These are phyloP conservation scores for Cyberlindnera sargentensis DNA, from an alignment of 805 yeast species.

Conservation along the genomic window DNA sequence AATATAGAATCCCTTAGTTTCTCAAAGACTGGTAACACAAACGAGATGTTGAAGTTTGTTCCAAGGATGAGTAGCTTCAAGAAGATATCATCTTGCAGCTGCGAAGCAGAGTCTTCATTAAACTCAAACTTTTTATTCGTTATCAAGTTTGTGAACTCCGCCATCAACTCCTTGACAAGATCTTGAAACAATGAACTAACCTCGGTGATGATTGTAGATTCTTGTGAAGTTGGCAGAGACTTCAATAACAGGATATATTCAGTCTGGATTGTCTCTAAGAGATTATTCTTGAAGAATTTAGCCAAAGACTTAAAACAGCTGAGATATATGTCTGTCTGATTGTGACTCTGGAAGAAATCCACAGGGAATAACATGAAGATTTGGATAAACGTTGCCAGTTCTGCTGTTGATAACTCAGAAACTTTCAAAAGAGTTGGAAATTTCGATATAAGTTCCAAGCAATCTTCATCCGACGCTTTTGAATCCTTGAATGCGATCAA, in stretches of 20 bases:
- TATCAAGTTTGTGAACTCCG: constrained; percentile 12
- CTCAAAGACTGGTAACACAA: constrained; percentile 6
- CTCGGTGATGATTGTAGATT: constrained; percentile 8
- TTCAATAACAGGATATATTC: constrained; percentile 10
- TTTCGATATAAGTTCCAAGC: constrained; percentile 7
- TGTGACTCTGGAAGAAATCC: constrained; percentile 18
- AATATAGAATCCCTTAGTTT: constrained; percentile 4
- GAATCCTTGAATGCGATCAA: constrained; percentile 6
- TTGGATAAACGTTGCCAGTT: constrained; percentile 11
- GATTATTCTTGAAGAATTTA: constrained; percentile 17
- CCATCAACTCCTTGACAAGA: constrained; percentile 9
- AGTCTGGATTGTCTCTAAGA: constrained; percentile 5
- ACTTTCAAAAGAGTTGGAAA: constrained; percentile 10
- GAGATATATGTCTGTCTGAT: constrained; percentile 11
- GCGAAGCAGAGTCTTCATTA: constrained; percentile 4
- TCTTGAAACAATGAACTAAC: constrained; percentile 5
- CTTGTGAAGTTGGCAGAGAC: background rate
- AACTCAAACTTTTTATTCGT: constrained; percentile 8
- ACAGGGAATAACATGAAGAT: constrained; percentile 13
- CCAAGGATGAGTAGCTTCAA: constrained; percentile 17
- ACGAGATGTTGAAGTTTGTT: constrained; percentile 6
- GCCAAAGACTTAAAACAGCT: constrained; percentile 5
- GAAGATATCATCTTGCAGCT: constrained; percentile 14
- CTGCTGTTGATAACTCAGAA: constrained; percentile 8
- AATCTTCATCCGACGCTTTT: constrained; percentile 1